Evolutionary conservation across 176 grass and related monocot genomes (phyloP).

Genomic region (Oryza coarctata): DNA sequence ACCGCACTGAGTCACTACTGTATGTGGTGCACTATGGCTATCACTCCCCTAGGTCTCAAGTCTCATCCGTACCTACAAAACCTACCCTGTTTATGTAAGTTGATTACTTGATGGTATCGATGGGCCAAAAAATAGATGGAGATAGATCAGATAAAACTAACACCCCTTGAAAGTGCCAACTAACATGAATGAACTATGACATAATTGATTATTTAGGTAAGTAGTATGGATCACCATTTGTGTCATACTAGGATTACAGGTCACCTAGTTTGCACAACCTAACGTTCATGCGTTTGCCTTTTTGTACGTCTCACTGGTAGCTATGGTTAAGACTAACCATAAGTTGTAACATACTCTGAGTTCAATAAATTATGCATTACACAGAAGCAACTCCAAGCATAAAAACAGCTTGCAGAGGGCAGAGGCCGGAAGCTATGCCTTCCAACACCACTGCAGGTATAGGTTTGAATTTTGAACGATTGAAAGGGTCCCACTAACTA

Average conservation of each 20-base stretch:
- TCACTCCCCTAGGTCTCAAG: background rate
- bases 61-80: slow-evolving; percentile 10
- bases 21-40: background rate
- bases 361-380: background rate
- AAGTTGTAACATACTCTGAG: background rate
- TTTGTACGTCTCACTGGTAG: background rate
- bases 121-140: background rate
- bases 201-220: background rate
- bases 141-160: slow-evolving; percentile 4
- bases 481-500: background rate
- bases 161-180: background rate
- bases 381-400: background rate
- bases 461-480: background rate
- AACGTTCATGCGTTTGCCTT: background rate
- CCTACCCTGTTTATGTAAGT: background rate
- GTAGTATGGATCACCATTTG: slow-evolving; percentile 16
- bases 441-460: background rate
- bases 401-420: background rate
- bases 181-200: background rate
- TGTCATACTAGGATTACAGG: background rate
- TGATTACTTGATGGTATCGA: background rate
- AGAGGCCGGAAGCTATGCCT: background rate
- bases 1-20: background rate
- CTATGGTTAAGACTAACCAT: background rate
- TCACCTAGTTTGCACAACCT: background rate